phyloP scores from a whole-genome alignment of 306 rosid species.

The Phaseolus lunatus region DNA sequence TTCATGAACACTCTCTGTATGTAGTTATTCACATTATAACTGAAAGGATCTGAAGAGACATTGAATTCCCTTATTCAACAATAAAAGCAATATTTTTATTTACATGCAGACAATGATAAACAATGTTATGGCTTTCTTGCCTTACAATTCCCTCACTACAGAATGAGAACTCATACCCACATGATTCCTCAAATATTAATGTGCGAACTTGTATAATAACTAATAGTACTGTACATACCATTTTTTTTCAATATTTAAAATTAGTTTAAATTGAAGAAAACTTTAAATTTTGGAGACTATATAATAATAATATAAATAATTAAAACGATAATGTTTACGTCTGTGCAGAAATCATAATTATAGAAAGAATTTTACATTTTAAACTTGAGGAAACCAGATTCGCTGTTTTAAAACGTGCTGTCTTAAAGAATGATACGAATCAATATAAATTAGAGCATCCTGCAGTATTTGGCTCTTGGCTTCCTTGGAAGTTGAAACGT shows the following conservation, averaged over 20 bases:
- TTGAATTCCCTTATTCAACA: no score
- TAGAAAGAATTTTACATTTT: background rate
- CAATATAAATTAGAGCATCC: background rate
- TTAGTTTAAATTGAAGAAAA: no score
- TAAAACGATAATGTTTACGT: no score
- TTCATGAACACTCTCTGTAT: background rate
- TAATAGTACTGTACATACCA: background rate
- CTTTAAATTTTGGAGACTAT: background rate
- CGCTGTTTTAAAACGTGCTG: background rate
- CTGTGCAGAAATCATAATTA: background rate
- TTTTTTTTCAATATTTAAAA: no score
- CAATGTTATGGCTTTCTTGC: no score
- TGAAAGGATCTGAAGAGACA: background rate
- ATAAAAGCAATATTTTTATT: no score
- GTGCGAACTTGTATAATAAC: background rate
- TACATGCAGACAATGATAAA: no score
- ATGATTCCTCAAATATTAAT: no score
- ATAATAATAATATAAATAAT: no score
- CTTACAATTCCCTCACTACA: no score
- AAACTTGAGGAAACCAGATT: background rate
- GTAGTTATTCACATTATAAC: background rate
- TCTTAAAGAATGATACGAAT: background rate
- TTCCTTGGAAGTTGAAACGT: background rate
- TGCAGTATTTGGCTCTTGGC: background rate
- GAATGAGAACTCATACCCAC: no score